Percentiles rank a stretch among this genome's conserved stretches.
phyloP scores from a whole-genome alignment of 2,329 filamentous ascomycete species.

The Achaetomium macrosporum region DNA sequence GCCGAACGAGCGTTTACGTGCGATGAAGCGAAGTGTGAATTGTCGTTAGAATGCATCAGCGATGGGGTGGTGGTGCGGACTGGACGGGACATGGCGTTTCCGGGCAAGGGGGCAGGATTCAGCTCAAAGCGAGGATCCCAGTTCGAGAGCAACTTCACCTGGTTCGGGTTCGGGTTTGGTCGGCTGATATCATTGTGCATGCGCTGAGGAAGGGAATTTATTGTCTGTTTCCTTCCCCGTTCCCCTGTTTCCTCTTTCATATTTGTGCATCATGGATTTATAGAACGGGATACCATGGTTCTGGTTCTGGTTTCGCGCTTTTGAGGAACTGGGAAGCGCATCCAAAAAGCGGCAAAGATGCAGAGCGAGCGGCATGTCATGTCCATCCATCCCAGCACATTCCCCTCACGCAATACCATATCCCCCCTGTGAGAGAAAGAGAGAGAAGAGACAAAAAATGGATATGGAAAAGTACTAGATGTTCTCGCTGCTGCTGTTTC shows the following conservation, averaged over 20 bases:
- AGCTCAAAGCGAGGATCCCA: too few species aligned
- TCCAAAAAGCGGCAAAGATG: neutral
- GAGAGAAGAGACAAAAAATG: neutral
- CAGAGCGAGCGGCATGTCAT: neutral
- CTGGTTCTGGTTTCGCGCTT: neutral
- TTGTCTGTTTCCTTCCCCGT: neutral
- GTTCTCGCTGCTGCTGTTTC: neutral
- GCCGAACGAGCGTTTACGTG: too few species aligned
- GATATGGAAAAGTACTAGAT: neutral
- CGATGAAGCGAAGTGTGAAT: too few species aligned
- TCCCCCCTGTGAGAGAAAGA: neutral
- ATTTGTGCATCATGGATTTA: constrained; percentile 18
- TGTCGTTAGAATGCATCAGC: too few species aligned
- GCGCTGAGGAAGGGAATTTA: neutral
- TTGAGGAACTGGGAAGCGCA: neutral
- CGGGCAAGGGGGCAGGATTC: too few species aligned
- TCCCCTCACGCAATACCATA: neutral
- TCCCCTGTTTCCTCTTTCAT: neutral
- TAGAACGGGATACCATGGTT: constrained; percentile 18
- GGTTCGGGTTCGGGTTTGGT: too few species aligned
- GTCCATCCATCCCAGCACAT: neutral
- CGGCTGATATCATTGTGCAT: too few species aligned
- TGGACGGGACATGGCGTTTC: too few species aligned
- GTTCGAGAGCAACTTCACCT: too few species aligned
- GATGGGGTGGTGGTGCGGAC: too few species aligned